A percentile compares a stretch with the other conserved stretches of the same genome.
Evolutionary conservation across 352 stramenopile genomes (phyloP).

Genomic region (Phytophthora megakarya): DNA sequence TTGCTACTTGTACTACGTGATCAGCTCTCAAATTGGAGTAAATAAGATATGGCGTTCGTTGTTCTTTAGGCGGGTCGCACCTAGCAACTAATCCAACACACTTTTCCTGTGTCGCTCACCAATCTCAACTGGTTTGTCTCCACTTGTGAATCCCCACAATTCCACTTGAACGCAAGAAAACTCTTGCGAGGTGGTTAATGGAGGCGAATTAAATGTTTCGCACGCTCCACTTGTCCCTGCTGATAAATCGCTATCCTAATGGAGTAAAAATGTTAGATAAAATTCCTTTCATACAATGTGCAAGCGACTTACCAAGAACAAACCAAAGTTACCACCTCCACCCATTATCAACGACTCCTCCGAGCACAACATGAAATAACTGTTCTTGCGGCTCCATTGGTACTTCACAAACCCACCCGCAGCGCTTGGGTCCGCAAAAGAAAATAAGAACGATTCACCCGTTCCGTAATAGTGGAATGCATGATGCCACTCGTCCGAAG

Average conservation of each 20-base stretch:
- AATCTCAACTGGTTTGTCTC: constrained; percentile 48
- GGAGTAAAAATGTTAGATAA: constrained; percentile 8
- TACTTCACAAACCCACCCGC: constrained; percentile 72
- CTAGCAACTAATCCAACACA: constrained; percentile 63
- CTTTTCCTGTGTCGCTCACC: constrained; percentile 59
- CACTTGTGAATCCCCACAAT: constrained; percentile 83
- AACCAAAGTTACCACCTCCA: constrained; percentile 87
- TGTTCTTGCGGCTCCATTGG: constrained; percentile 89
- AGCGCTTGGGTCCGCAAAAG: constrained; percentile 55
- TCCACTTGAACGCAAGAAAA: constrained; percentile 86
- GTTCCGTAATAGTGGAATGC: constrained; percentile 90
- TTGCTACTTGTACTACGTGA: constrained; percentile 17
- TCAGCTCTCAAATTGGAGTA: constrained; percentile 32
- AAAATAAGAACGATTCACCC: constrained; percentile 90
- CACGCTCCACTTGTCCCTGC: constrained; percentile 83
- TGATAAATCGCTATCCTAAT: constrained; percentile 84
- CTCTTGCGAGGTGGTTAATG: constrained; percentile 76
- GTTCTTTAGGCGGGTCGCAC: constrained; percentile 15
- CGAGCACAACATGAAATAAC: constrained; percentile 91
- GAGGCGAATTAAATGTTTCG: constrained; percentile 87
- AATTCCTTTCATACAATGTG: background rate
- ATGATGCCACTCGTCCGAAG: constrained; percentile 75
- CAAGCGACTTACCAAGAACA: constrained; percentile 76
- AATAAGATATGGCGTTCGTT: constrained; percentile 39
- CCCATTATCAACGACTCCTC: constrained; percentile 92